Base-by-base conservation (phyloP, 441 rosid species). In the Euphorbia schlechtendalii region DNA sequence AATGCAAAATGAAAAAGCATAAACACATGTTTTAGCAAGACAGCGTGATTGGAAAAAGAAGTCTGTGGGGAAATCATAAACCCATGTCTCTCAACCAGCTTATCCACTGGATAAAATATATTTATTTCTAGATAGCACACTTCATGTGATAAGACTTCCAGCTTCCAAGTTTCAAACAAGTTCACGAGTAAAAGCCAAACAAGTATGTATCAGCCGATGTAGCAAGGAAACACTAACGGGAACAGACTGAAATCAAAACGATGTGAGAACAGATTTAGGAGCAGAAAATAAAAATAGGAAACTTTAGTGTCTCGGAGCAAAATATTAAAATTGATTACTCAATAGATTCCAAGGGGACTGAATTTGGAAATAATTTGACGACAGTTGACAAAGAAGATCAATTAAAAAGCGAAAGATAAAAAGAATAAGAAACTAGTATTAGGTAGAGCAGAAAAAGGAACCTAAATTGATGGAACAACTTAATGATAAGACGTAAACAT, bases 391-490 rank as follows among this genome's bases (percentile, higher is more conserved):
- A 8, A 36, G 14, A 57, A 46, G 15, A 3, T n/a, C 8, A 14
- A 3, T 41, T 15, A 15, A 24, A 36, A 56, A 49, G 34, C 21
- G 63, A 27, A 13, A 46, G 58, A 20, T 21, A 51, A 20, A 56
- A 21, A 34, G n/a, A 18, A 6, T 32, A 45, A 1, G 22, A 38
- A 45, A 12, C 17, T 34, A 12, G 61, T 8, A 41, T 18, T 43
- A 30, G 30, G 20, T n/a, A 45, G 18, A 46, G 59, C 25, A 36
- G 38, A n/a, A 24, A 28, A 24, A 64, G 34, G 25, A 61, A 66
- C 41, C 41, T 20, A 61, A 59, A 2, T 15, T 57, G 56, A 65
- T 22, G 34, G 40, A 58, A 57, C 51, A 70, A 56, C 61, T 45
- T 8, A 54, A 51, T 36, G 8, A 64, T 10, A 28, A 69, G 25